Percentiles rank a stretch among this genome's conserved stretches.
phyloP scores from a whole-genome alignment of 2,329 filamentous ascomycete genomes.

The Aspergillus awamori region DNA sequence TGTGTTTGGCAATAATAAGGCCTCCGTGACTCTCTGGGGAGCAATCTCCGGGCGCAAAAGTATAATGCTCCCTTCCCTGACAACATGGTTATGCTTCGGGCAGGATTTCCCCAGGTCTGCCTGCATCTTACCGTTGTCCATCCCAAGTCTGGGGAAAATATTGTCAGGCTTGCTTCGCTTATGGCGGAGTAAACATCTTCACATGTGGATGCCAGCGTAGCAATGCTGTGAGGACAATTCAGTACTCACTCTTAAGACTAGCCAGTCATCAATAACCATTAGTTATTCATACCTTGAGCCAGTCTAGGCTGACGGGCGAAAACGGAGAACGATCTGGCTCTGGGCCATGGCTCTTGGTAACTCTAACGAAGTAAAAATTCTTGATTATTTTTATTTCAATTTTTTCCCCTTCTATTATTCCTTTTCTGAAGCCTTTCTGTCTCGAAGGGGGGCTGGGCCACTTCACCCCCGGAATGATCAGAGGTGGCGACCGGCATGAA shows the following conservation, averaged over 20 bases:
- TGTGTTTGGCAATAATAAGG: constrained; percentile 1
- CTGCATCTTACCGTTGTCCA: neutral
- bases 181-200: constrained; percentile 1
- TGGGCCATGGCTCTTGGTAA: constrained; percentile 15
- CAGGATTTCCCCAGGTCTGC: neutral
- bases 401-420: constrained; percentile 8
- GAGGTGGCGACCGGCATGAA: constrained; percentile 26
- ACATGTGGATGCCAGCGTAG: constrained; percentile 7
- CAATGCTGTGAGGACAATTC: neutral
- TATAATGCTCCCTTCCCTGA: neutral
- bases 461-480: constrained; percentile 13
- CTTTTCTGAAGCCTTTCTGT: neutral
- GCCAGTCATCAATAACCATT: neutral
- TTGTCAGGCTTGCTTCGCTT: constrained; percentile 2
- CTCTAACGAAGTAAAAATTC: constrained; percentile 7
- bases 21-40: neutral
- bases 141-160: neutral
- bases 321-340: constrained; percentile 13
- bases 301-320: constrained; percentile 12
- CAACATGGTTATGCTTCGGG: neutral
- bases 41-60: neutral
- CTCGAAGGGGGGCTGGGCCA: constrained; percentile 22
- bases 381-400: constrained; percentile 7
- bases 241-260: neutral
- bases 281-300: constrained; percentile 1